A percentile compares a stretch with the other conserved stretches of the same genome.
These are phyloP conservation scores for Agrostemma githago DNA, from an alignment of 148 eudicot species.

Conservation along the genomic window DNA sequence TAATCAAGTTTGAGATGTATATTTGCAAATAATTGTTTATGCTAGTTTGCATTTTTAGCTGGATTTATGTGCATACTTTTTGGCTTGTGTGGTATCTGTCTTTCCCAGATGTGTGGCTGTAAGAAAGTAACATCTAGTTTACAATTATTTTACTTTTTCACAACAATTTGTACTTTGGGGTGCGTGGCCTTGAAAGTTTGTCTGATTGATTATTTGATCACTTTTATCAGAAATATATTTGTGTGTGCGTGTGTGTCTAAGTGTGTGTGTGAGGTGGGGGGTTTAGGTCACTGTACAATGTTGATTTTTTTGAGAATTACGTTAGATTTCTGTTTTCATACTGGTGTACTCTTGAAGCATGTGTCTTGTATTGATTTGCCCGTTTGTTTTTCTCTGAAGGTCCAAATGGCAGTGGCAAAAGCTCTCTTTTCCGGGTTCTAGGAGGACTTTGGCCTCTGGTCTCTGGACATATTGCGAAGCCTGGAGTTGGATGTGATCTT, in stretches of 20 bases:
- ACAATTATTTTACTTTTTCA: no score
- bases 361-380: constrained; percentile 10
- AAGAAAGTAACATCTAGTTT: no score
- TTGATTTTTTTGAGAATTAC: background rate
- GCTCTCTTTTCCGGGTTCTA: constrained; percentile 94
- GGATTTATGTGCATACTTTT: background rate
- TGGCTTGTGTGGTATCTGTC: background rate
- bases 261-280: no score
- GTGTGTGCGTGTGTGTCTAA: background rate
- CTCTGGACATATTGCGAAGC: constrained; percentile 94
- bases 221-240: background rate
- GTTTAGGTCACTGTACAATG: background rate
- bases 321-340: background rate
- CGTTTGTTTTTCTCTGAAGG: constrained; percentile 41
- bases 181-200: background rate
- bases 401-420: constrained; percentile 98
- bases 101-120: background rate
- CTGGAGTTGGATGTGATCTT: constrained; percentile 95
- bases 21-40: background rate
- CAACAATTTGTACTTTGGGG: no score
- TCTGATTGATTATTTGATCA: background rate
- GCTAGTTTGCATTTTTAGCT: background rate
- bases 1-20: no score
- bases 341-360: background rate
- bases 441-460: constrained; percentile 98